Evolutionary conservation across 768 basidiomycete species (phyloP).

Genomic region (Goffeauzyma gilvescens): DNA sequence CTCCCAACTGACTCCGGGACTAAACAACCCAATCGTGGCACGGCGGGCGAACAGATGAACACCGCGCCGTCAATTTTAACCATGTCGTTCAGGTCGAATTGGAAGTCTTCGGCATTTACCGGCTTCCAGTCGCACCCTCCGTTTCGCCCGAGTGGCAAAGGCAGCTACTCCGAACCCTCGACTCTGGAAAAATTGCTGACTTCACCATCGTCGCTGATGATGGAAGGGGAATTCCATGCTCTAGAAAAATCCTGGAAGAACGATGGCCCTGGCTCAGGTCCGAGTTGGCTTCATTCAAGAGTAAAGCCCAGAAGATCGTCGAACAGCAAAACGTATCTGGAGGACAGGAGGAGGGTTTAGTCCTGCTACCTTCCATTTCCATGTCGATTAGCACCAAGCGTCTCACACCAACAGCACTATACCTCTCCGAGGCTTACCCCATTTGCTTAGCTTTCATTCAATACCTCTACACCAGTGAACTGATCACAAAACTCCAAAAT

Average conservation of each 20-base stretch:
- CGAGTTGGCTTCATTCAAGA: too few relatives aligned
- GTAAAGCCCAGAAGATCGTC: too few relatives aligned
- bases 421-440: slow-evolving; percentile 73
- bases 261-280: slow-evolving; percentile 92
- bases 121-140: too few relatives aligned
- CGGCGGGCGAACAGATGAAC: slow-evolving; percentile 19
- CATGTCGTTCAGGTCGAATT: slow-evolving; percentile 77
- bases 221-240: slow-evolving; percentile 61
- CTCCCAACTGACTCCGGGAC: background rate
- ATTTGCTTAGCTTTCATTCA: slow-evolving; percentile 75
- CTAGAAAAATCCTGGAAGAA: slow-evolving; percentile 63
- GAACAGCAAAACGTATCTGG: background rate
- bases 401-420: slow-evolving; percentile 56
- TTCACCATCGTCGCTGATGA: slow-evolving; percentile 88
- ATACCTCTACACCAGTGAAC: slow-evolving; percentile 73
- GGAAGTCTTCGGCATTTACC: slow-evolving; percentile 90
- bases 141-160: slow-evolving; percentile 44
- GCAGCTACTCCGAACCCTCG: slow-evolving; percentile 46
- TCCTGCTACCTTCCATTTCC: too few relatives aligned
- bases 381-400: slow-evolving; percentile 34
- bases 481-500: slow-evolving; percentile 79
- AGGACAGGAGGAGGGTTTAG: too few relatives aligned
- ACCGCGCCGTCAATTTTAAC: slow-evolving; percentile 36
- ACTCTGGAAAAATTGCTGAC: slow-evolving; percentile 63
- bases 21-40: background rate